Evolutionary conservation across 805 yeast species (phyloP).

Genomic region (Pichia eremophila): DNA sequence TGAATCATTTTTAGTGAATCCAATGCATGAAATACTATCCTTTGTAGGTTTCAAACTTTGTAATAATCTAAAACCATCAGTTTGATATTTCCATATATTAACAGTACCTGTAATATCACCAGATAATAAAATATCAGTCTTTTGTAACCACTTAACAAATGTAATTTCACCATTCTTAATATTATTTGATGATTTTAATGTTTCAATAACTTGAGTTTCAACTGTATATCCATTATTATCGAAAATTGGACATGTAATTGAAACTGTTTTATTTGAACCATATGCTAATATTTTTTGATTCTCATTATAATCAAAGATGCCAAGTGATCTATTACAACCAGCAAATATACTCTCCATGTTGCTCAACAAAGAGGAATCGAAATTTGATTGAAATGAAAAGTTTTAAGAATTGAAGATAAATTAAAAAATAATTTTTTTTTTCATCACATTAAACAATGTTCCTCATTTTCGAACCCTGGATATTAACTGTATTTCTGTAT

Average conservation of each 20-base stretch:
- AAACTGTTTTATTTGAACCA: conserved; percentile 60
- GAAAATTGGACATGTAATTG: conserved; percentile 55
- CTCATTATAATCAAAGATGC: conserved; percentile 43
- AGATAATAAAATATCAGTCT: conserved; percentile 39
- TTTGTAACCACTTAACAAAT: conserved; percentile 50
- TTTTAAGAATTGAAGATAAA: too few relatives aligned
- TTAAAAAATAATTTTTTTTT: too few relatives aligned
- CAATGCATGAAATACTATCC: conserved; percentile 9
- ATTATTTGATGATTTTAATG: conserved; percentile 49
- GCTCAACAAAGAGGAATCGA: not conserved
- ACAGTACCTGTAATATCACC: conserved; percentile 61
- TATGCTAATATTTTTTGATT: conserved; percentile 43
- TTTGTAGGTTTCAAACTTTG: conserved; percentile 22
- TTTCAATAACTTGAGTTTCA: conserved; percentile 37
- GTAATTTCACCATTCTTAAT: conserved; percentile 41
- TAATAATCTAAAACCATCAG: conserved; percentile 19
- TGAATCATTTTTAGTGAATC: conserved; percentile 1
- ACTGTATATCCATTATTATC: conserved; percentile 18
- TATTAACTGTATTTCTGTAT: too few relatives aligned
- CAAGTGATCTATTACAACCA: conserved; percentile 65
- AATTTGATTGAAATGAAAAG: too few relatives aligned
- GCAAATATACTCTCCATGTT: conserved; percentile 49
- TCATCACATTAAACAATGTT: too few relatives aligned
- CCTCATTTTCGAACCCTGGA: too few relatives aligned
- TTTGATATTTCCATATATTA: conserved; percentile 44